These are phyloP conservation scores for Aspergillus fijiensis DNA, from an alignment of 2,329 filamentous ascomycete genomes.

Conservation along the genomic window DNA sequence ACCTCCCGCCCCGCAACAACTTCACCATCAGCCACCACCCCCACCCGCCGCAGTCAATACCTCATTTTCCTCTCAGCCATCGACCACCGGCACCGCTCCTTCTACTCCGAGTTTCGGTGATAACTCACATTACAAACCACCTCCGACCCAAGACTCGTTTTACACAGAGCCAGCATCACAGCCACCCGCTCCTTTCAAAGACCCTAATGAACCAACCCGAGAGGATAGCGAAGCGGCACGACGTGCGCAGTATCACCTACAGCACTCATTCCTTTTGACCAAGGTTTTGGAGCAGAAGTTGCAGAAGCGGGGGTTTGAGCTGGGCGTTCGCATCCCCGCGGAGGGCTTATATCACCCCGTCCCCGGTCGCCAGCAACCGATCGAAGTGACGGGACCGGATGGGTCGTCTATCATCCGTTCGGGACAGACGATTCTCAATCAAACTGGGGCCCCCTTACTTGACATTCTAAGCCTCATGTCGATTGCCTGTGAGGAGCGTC, in stretches of 20 bases:
- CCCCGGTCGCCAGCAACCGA: conserved; percentile 43
- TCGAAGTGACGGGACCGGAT: conserved; percentile 60
- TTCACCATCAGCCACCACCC: conserved; percentile 41
- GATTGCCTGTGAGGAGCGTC: conserved; percentile 75
- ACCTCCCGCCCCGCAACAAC: conserved; percentile 37
- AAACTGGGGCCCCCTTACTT: conserved; percentile 65
- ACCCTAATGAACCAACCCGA: conserved; percentile 62
- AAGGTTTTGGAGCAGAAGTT: conserved; percentile 56
- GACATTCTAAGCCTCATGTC: conserved; percentile 83
- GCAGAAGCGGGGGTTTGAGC: conserved; percentile 58
- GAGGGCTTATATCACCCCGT: conserved; percentile 53
- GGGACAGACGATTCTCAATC: conserved; percentile 71
- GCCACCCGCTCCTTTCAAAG: conserved; percentile 62
- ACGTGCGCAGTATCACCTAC: conserved; percentile 67
- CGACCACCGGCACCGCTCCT: conserved; percentile 43
- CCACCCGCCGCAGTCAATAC: conserved; percentile 44
- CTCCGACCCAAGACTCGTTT: conserved; percentile 58
- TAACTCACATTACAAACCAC: conserved; percentile 52
- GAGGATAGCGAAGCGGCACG: conserved; percentile 62
- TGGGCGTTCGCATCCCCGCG: conserved; percentile 59
- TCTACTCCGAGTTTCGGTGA: conserved; percentile 51
- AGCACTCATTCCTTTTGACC: conserved; percentile 70
- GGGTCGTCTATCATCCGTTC: conserved; percentile 61
- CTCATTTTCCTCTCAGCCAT: conserved; percentile 42
- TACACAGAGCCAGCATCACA: conserved; percentile 65